Percentiles rank a stretch among this genome's conserved stretches.
Conservation (phyloP, 805 yeast genomes). For the Saccharomycopsis selenospora region DNA sequence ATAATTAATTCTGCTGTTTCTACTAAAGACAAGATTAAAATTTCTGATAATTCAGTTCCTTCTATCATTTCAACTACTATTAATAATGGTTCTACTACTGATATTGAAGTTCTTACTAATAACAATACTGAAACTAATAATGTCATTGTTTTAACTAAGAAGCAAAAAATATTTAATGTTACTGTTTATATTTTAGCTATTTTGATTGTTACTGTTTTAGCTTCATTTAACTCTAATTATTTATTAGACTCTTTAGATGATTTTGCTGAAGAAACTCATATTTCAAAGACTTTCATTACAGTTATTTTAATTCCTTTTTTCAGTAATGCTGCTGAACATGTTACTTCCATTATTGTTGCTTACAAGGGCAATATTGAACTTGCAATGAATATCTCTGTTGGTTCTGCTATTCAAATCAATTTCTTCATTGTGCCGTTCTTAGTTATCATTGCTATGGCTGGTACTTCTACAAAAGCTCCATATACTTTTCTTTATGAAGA, state of each 20-base stretch:
- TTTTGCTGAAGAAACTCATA: constrained; percentile 13
- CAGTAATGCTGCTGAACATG: constrained; percentile 20
- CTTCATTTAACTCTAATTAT: constrained; percentile 18
- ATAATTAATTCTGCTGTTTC: not conserved
- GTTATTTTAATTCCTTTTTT: constrained; percentile 20
- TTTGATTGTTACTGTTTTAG: constrained; percentile 14
- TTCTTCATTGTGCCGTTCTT: constrained; percentile 19
- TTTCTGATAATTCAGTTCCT: not conserved
- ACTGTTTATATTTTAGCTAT: constrained; percentile 10
- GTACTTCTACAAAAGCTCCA: constrained; percentile 8
- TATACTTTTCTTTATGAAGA: constrained; percentile 17
- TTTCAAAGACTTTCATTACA: constrained; percentile 18
- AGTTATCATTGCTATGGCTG: constrained; percentile 15
- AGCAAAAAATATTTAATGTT: not conserved
- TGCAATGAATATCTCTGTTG: constrained; percentile 18
- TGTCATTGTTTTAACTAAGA: not conserved
- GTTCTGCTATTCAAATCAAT: constrained; percentile 20
- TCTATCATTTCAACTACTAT: not conserved
- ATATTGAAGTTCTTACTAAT: not conserved
- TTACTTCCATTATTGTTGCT: constrained; percentile 18
- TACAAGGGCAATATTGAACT: constrained; percentile 19
- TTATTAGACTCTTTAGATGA: constrained; percentile 15
- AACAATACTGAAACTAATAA: not conserved
- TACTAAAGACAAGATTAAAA: not conserved
- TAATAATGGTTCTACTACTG: not conserved